Base-by-base conservation (phyloP, 805 yeast genomes). In the Candida maltosa region DNA sequence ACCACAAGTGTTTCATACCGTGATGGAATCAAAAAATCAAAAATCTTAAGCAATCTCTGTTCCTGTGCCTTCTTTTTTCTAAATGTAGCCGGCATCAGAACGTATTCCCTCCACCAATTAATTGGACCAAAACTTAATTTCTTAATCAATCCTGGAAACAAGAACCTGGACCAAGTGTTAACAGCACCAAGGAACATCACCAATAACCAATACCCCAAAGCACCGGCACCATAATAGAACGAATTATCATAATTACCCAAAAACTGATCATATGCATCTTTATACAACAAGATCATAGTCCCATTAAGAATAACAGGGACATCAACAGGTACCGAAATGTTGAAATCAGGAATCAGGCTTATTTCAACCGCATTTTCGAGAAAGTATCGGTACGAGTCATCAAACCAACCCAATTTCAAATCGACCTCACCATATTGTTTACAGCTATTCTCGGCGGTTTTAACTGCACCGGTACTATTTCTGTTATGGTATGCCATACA, bases 181-280 rank as follows among this genome's bases (percentile, higher is more conserved):
- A 73, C 16, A 2, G 66, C 65, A 3, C 73, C 63, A 18, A 67
- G 20, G 1, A 75, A 22, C 37, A 73, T 45, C 26, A 77, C 53
- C 1, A 61, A 33, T 3, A 59, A 69, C 78, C 80, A 75, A 42
- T 68, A 74, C 0, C 72, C 69, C 16, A 77, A 37, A 21, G 66
- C 40, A 2, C 66, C 76, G 9, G 65, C 54, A 23, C 67, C 49
- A 50, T 47, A 38, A 70, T 59, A 39, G 57, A 65, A 31, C 60
- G 62, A 38, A 65, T 62, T 21, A 74, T 75, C 52, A 37, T 48
- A 51, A 42, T 57, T 57, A 4, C 54, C 53, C 18, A 44, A 40
- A 32, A 45, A 53, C 10, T 31, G 26, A 9, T 30, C 29, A 30
- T 51, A 51, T 5, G 54, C 28, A 4, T 35, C 34, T 12, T 21